Percentiles rank a stretch among this genome's conserved stretches.
These are phyloP conservation scores for Plantago lanceolata DNA, from an alignment of 305 asterid genomes.

Conservation along the genomic window DNA sequence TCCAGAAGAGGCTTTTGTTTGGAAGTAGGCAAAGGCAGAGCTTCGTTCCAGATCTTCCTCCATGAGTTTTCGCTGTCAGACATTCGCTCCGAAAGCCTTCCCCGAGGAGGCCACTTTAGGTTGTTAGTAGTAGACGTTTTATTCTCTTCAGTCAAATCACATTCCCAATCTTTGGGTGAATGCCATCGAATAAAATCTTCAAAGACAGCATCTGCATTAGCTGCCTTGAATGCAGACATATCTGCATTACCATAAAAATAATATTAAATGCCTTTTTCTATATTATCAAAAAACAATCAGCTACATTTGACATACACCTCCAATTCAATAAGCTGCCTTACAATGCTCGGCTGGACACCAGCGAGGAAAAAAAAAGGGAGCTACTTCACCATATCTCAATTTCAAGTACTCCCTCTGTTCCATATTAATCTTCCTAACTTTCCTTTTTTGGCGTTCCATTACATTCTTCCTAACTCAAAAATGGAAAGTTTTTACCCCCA, in stretches of 20 bases:
- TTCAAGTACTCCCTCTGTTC: too few relatives aligned
- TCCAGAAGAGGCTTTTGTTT: constrained; percentile 88
- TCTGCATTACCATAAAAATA: constrained; percentile 34
- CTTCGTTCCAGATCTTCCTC: constrained; percentile 90
- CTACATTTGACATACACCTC: too few relatives aligned
- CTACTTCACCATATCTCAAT: too few relatives aligned
- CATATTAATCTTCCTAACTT: too few relatives aligned
- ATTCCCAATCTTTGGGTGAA: constrained; percentile 98
- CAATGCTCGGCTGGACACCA: too few relatives aligned
- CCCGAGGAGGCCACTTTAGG: constrained; percentile 79
- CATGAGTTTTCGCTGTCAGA: constrained; percentile 80
- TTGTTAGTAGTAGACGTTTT: constrained; percentile 36
- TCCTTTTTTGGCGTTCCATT: too few relatives aligned
- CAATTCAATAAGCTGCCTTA: too few relatives aligned
- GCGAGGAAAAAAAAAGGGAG: too few relatives aligned
- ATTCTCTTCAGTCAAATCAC: constrained; percentile 31
- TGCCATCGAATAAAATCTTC: constrained; percentile 99
- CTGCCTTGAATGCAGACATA: constrained; percentile 95
- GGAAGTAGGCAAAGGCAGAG: constrained; percentile 60
- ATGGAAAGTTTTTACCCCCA: too few relatives aligned
- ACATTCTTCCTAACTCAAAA: too few relatives aligned
- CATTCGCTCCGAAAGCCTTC: constrained; percentile 91
- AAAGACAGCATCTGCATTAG: constrained; percentile 85
- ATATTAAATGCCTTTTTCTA: too few relatives aligned
- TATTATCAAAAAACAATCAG: too few relatives aligned